A percentile compares a stretch with the other conserved stretches of the same genome.
Evolutionary conservation across 345 rosid species (phyloP).

Genomic region (Cardamine chenopodiifolia): DNA sequence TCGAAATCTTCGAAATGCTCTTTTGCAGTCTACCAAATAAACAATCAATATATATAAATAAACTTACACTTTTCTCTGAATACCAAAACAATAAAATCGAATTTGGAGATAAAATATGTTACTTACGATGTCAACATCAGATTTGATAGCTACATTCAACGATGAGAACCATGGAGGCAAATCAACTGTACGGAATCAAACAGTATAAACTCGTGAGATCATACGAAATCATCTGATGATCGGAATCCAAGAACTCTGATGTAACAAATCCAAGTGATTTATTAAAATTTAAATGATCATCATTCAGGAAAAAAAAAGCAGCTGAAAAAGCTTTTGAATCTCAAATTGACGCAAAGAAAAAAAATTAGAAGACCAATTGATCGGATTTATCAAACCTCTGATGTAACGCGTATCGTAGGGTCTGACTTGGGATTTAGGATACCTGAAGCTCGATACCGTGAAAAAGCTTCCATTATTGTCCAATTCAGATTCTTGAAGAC

Average conservation of each 20-base stretch:
- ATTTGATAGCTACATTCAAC: constrained; percentile 64
- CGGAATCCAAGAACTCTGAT: not conserved
- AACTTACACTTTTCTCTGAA: not conserved
- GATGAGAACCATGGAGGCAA: constrained; percentile 95
- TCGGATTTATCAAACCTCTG: constrained; percentile 52
- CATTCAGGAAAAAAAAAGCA: not conserved
- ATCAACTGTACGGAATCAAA: constrained; percentile 61
- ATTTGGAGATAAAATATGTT: not conserved
- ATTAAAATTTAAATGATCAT: constrained; percentile 10
- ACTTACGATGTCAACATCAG: constrained; percentile 89
- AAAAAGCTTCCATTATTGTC: constrained; percentile 39
- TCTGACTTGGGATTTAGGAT: constrained; percentile 60
- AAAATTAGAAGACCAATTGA: not conserved
- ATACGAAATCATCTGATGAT: not conserved
- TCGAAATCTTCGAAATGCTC: constrained; percentile 52
- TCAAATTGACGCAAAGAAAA: not conserved
- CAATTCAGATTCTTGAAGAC: constrained; percentile 23
- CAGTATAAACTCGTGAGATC: constrained; percentile 20
- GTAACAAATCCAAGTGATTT: not conserved
- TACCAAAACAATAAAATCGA: not conserved
- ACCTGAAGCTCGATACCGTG: constrained; percentile 68
- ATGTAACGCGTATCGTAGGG: constrained; percentile 71
- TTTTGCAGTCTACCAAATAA: constrained; percentile 49
- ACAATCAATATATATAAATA: not conserved
- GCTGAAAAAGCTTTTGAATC: constrained; percentile 1